Evolutionary conservation across 345 rosid genomes (phyloP), one percentile per base, ranked within the genome.

Genomic region (Melaleuca quinquenervia): DNA sequence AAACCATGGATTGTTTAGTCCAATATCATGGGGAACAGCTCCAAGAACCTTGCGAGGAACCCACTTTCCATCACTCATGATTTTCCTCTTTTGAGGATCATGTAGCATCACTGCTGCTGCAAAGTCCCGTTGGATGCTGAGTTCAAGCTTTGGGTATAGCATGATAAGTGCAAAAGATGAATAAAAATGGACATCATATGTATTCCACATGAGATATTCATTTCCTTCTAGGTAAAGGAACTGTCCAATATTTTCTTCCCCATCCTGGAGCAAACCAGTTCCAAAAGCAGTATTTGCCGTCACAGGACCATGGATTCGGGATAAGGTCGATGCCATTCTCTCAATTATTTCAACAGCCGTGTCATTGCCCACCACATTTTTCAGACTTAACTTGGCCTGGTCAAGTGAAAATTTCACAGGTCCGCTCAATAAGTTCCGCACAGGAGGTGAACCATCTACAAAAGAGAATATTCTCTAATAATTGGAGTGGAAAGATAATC

Each of bases 201-300:
- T 96, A 90, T 96, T 96, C 98, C 98, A 97, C 98, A 97, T 97
- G 74, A 83, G 96, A 87, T 95, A 97, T 82, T 97, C 99, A 21
- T 92, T 50, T 62, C 99, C 99, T 93, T 97, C 98, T 16, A 96
- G 92, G 84, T 97, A 96, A 82, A 97, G 97, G 88, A 97, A 97
- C 82, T 96, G 98, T 9, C 99, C 99, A 10, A 97, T 91, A 92
- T 96, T 96, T 87, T 97, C 99, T 91, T 97, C 97, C 88, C 97
- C 98, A 85, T 93, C 93, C 88, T 89, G 92, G 36, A 97, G 99
- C 91, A 97, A 86, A 89, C 93, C 93, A 50, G 97, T 92, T 36
- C 99, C 99, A 82, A 95, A 91, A 84, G 98, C 98, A 84, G 99
- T 94, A 88, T 92, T 94, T 24, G 95, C 91, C 15, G 94, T 88